These are phyloP conservation scores for Ophiocordyceps camponoti-saundersi DNA, from an alignment of 2,329 filamentous ascomycete genomes.

Conservation along the genomic window DNA sequence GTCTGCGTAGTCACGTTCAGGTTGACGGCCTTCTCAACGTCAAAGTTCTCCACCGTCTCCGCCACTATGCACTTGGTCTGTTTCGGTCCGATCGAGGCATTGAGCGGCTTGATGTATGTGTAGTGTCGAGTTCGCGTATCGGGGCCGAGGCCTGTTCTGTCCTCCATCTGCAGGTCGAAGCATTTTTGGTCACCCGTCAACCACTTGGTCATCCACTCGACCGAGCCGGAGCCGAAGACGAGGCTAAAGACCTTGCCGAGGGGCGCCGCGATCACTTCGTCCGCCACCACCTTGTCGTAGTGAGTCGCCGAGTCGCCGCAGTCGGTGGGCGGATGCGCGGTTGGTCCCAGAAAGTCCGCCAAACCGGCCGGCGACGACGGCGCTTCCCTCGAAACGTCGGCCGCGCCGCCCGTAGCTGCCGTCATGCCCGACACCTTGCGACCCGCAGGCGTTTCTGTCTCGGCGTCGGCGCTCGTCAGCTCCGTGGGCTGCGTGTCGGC, in stretches of 20 bases:
- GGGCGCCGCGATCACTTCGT: slow-evolving; percentile 74
- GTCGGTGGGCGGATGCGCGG: slow-evolving; percentile 66
- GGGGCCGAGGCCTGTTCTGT: slow-evolving; percentile 59
- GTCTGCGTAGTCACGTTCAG: slow-evolving; percentile 75
- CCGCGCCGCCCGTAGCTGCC: slow-evolving; percentile 23
- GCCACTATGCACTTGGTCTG: slow-evolving; percentile 89
- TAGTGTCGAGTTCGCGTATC: slow-evolving; percentile 62
- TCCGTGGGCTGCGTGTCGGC: slow-evolving; percentile 36
- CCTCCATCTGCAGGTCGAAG: slow-evolving; percentile 70
- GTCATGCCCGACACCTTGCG: slow-evolving; percentile 53
- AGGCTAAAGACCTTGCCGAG: slow-evolving; percentile 82
- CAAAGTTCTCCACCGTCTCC: slow-evolving; percentile 67
- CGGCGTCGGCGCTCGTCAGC: slow-evolving; percentile 22
- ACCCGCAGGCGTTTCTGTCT: slow-evolving; percentile 43
- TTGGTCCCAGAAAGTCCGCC: slow-evolving; percentile 69
- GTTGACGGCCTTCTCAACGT: slow-evolving; percentile 74
- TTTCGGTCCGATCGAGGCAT: slow-evolving; percentile 69
- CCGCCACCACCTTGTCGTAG: slow-evolving; percentile 70
- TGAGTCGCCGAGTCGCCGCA: slow-evolving; percentile 66
- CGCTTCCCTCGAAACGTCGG: slow-evolving; percentile 33
- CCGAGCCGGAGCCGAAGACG: slow-evolving; percentile 69
- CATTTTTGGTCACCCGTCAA: slow-evolving; percentile 78
- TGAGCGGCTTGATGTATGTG: slow-evolving; percentile 82
- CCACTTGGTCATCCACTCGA: slow-evolving; percentile 73
- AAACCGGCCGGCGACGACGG: slow-evolving; percentile 21